Evolutionary conservation across 345 rosid genomes (phyloP).

Genomic region (Brassica carinata): DNA sequence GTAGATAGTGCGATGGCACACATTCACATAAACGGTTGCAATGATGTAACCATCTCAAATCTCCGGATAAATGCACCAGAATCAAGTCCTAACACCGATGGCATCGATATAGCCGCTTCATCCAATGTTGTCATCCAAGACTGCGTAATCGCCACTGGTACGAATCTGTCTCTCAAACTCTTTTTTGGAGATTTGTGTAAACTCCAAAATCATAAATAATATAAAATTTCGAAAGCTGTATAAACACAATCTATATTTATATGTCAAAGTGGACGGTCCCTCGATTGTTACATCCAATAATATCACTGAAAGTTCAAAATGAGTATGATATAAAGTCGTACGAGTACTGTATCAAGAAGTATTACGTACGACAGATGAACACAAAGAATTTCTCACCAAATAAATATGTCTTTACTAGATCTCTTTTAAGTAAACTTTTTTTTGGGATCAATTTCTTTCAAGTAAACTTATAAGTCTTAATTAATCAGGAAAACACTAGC

Average conservation of each 20-base stretch:
- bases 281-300: constrained; percentile 32
- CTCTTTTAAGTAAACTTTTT: too few species aligned
- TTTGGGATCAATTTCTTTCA: too few species aligned
- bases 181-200: constrained; percentile 2
- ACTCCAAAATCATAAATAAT: neutral
- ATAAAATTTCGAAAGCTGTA: neutral
- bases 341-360: too few species aligned
- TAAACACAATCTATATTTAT: constrained; percentile 20
- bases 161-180: constrained; percentile 7
- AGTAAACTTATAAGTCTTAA: too few species aligned
- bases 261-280: constrained; percentile 31
- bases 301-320: neutral
- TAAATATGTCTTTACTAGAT: too few species aligned
- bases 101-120: constrained; percentile 40
- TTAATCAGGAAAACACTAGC: too few species aligned
- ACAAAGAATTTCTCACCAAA: too few species aligned
- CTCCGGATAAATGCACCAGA: constrained; percentile 43
- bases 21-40: constrained; percentile 36
- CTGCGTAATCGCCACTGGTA: constrained; percentile 44
- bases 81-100: constrained; percentile 50
- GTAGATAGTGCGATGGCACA: constrained; percentile 46
- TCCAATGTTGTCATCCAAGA: constrained; percentile 39
- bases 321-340: too few species aligned
- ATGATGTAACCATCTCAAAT: constrained; percentile 34
- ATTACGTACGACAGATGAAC: too few species aligned